Evolutionary conservation across 2,329 filamentous ascomycete genomes (phyloP).

Genomic region (Epichloe aotearoae): DNA sequence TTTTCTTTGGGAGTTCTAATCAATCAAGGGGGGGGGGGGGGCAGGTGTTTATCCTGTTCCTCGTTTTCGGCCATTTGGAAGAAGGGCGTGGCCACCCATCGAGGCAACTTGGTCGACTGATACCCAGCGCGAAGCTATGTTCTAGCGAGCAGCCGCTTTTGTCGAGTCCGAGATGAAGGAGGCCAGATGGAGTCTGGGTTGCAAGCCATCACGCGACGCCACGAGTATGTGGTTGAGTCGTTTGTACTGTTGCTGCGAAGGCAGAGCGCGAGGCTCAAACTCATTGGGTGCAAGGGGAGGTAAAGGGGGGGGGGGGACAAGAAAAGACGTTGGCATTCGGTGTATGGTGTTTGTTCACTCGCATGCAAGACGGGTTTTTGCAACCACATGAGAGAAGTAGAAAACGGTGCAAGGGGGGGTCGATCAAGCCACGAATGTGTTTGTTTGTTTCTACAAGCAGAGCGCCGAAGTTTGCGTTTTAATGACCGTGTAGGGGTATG

Average conservation of each 20-base stretch:
- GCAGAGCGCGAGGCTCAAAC: background rate
- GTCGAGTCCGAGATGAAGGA: conserved; percentile 3
- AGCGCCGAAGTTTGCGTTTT: background rate
- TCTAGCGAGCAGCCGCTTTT: background rate
- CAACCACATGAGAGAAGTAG: background rate
- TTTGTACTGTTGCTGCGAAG: background rate
- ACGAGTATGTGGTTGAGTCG: background rate
- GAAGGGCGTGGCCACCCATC: background rate
- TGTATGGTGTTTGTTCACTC: conserved; percentile 1
- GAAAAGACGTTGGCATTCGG: background rate
- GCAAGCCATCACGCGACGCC: background rate
- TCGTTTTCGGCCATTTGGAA: background rate
- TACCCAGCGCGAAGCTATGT: conserved; percentile 7
- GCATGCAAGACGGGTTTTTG: background rate
- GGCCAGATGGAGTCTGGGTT: background rate
- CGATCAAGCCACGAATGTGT: background rate
- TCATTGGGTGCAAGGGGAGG: background rate
- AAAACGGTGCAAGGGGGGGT: background rate
- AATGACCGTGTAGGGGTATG: conserved; percentile 5
- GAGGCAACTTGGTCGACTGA: conserved; percentile 7
- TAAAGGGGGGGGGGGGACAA: background rate
- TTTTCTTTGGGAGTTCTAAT: background rate
- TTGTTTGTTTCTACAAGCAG: background rate
- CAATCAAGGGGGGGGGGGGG: conserved; percentile 1
- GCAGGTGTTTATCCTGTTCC: conserved; percentile 5